Conservation (phyloP, 2,329 filamentous ascomycete species). For the Magnaporthiopsis incrustans region DNA sequence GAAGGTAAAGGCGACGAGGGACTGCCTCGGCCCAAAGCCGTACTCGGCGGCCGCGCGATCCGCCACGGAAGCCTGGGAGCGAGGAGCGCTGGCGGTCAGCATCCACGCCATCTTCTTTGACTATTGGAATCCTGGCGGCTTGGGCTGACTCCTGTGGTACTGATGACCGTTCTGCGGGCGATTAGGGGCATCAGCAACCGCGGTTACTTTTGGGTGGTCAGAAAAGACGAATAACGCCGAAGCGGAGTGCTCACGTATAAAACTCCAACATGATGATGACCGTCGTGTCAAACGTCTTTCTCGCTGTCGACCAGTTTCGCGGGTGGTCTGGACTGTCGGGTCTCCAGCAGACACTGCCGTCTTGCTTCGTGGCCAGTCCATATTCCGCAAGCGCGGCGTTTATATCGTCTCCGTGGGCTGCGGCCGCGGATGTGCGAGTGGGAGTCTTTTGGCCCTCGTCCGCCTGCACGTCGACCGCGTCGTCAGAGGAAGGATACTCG, state of each 20-base stretch:
- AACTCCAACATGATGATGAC: conserved; percentile 17
- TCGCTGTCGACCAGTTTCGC: conserved; percentile 14
- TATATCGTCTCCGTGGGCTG: neutral
- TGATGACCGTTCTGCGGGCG: conserved; percentile 12
- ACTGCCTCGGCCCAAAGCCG: conserved; percentile 11
- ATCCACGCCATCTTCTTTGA: neutral
- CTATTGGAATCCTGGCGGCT: neutral
- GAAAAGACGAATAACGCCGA: neutral
- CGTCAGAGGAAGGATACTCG: neutral
- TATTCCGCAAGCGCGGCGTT: neutral
- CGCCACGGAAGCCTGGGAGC: conserved; percentile 12
- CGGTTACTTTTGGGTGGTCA: neutral
- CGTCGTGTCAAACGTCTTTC: conserved; percentile 14
- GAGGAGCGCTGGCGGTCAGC: neutral
- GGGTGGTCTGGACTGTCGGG: conserved; percentile 7
- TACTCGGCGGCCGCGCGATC: conserved; percentile 12
- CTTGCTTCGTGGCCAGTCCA: neutral
- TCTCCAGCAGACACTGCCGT: neutral
- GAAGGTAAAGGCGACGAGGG: conserved; percentile 19
- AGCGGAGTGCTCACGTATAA: conserved; percentile 13
- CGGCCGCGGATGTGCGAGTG: neutral
- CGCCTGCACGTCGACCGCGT: neutral
- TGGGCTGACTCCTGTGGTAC: conserved; percentile 14
- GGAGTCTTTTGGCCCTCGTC: neutral
- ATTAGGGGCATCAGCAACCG: neutral